Conservation (phyloP, 768 basidiomycete genomes). For the Psilocybe azurescens region DNA sequence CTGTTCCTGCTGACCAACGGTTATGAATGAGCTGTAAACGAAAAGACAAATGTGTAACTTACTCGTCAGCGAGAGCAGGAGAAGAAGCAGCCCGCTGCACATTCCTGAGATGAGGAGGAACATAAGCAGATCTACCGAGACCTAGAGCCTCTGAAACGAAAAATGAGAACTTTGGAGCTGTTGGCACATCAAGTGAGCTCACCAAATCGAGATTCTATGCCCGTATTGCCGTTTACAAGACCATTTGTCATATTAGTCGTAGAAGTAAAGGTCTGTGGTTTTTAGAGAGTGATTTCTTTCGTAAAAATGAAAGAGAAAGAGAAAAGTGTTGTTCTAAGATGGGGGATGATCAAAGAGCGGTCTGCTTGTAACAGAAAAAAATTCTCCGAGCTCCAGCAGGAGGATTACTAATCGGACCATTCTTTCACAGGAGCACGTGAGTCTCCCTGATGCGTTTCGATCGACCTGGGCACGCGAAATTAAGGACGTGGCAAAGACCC, state of each 20-base stretch:
- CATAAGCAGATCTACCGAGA: constrained; percentile 83
- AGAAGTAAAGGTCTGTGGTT: constrained; percentile 28
- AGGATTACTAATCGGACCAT: constrained; percentile 16
- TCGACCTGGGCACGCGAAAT: constrained; percentile 17
- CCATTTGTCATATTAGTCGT: constrained; percentile 86
- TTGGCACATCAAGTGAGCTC: constrained; percentile 30
- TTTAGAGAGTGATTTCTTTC: constrained; percentile 30
- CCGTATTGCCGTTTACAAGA: constrained; percentile 79
- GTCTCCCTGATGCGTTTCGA: constrained; percentile 4
- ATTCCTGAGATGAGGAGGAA: constrained; percentile 87
- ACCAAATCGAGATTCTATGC: constrained; percentile 81
- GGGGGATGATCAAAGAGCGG: constrained; percentile 38
- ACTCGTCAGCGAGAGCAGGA: constrained; percentile 69
- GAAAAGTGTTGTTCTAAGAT: constrained; percentile 28
- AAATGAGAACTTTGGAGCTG: constrained; percentile 6
- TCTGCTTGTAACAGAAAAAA: constrained; percentile 25
- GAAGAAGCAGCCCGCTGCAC: constrained; percentile 85
- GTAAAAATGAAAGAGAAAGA: constrained; percentile 30
- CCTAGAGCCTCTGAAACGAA: constrained; percentile 67
- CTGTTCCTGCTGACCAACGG: constrained; percentile 49
- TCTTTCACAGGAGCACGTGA: constrained; percentile 26
- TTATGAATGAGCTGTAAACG: constrained; percentile 9
- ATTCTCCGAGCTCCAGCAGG: constrained; percentile 20
- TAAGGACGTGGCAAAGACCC: constrained; percentile 25
- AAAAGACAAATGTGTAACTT: constrained; percentile 26